These are phyloP conservation scores for Backusella morwellensis DNA, from an alignment of 192 early-diverging fungal species.

Conservation along the genomic window DNA sequence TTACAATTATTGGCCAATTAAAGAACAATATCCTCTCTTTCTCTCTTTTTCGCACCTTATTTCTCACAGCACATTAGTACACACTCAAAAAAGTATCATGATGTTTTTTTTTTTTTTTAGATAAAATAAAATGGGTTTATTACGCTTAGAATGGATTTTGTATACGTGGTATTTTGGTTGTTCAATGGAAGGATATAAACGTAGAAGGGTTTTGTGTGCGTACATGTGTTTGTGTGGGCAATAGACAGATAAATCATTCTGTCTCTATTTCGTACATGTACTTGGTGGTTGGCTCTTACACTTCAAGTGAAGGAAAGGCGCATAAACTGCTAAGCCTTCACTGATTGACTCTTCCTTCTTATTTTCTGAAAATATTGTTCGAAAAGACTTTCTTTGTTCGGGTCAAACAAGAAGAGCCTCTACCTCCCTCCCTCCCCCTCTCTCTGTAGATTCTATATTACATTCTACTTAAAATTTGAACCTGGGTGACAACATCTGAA, in stretches of 20 bases:
- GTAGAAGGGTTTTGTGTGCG: neutral
- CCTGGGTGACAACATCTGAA: too few relatives aligned
- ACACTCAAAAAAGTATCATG: neutral
- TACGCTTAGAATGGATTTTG: neutral
- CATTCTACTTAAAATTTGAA: too few relatives aligned
- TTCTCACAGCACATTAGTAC: neutral
- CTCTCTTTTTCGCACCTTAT: neutral
- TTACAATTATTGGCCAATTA: constrained; percentile 65
- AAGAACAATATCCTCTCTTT: neutral
- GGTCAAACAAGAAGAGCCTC: too few relatives aligned
- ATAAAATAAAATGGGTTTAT: neutral
- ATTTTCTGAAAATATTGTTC: too few relatives aligned
- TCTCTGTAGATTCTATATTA: too few relatives aligned
- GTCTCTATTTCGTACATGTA: neutral
- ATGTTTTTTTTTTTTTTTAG: neutral
- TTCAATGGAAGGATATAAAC: too few relatives aligned
- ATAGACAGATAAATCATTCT: too few relatives aligned
- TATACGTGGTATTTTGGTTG: neutral
- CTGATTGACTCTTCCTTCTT: neutral
- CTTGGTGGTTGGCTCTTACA: neutral
- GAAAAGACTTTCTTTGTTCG: too few relatives aligned
- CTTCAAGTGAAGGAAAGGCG: neutral
- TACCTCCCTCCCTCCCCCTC: too few relatives aligned
- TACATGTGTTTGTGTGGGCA: too few relatives aligned
- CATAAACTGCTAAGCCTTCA: neutral